phyloP scores from a whole-genome alignment of 2,329 filamentous ascomycete species.

The Talaromyces sp. region DNA sequence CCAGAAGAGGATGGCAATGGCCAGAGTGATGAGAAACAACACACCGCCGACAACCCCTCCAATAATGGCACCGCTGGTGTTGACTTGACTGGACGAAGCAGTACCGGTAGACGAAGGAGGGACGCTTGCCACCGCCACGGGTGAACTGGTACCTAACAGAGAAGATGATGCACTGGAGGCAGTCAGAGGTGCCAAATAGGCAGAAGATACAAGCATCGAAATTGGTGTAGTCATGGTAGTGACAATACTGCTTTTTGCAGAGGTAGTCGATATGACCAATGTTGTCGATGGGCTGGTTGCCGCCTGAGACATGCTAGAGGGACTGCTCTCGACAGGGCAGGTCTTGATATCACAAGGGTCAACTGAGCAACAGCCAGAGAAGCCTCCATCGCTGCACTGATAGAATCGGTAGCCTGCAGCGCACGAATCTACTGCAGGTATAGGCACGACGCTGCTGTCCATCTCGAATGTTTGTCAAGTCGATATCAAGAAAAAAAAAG shows the following conservation, averaged over 20 bases:
- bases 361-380: slow-evolving; percentile 27
- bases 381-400: slow-evolving; percentile 11
- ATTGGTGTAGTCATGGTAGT: not conserved
- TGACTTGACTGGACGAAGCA: not conserved
- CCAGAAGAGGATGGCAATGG: not conserved
- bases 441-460: not conserved
- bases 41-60: slow-evolving; percentile 19
- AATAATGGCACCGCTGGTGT: slow-evolving; percentile 14
- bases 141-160: not conserved
- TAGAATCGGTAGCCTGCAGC: slow-evolving; percentile 2
- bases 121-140: not conserved
- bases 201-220: not conserved
- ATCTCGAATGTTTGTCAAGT: not conserved
- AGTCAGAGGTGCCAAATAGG: not conserved
- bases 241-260: not conserved
- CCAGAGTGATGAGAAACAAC: slow-evolving; percentile 7
- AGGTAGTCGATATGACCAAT: not conserved
- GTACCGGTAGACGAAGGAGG: not conserved
- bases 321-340: slow-evolving; percentile 21
- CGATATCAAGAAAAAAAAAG: not conserved
- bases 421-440: not conserved
- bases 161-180: not conserved
- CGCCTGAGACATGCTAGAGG: not conserved
- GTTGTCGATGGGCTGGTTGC: not conserved
- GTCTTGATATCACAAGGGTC: slow-evolving; percentile 25